Evolutionary conservation across 768 basidiomycete species (phyloP), one percentile per base, ranked within the genome.

Genomic region (Mycena rebaudengoi): DNA sequence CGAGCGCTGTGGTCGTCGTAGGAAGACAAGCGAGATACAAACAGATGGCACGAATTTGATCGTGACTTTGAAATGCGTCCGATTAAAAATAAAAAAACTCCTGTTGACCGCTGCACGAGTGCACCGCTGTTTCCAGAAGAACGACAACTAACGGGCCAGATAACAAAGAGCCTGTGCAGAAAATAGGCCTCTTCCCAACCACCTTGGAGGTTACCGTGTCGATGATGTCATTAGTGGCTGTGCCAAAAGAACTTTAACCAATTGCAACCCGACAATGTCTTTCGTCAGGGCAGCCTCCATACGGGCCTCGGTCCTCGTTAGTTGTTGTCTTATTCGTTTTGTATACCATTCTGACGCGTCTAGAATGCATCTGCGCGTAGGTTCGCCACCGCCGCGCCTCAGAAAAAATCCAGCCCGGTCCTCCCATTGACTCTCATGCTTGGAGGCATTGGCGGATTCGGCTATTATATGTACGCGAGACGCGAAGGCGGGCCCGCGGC

Each of bases 401-500:
- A 82, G 54, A 85, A 83, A 71, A 73, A 82, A 33, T 86, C 64
- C 81, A 30, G 86, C 84, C 65, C 72, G 81, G 14, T 84, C 86
- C 6, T 64, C 0, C 1, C 74, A 78, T 59, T 81, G 80, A 68
- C 70, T 89, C 41, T 72, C 83, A 44, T 87, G 83, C 49, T 80
- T 79, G 7, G 86, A 16, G 66, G 85, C 70, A 70, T 78, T 35
- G 79, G 73, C 39, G 82, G 79, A 28, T 72, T 80, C 12, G 85
- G 72, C 8, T 76, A 70, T 30, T 87, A 85, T 67, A 71, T 85
- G 48, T 91, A 90, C 76, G 76, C 88, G 60, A 79, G 83, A 23
- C 73, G 67, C 63, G 61, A 70, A 63, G 33, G 64, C 21, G 4
- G 23, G 16, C 3, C 40, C 44, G 10, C 70, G 60, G 6, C 69